These are phyloP conservation scores for Phytopythium ostracodes DNA, from an alignment of 352 stramenopile species.

Conservation along the genomic window DNA sequence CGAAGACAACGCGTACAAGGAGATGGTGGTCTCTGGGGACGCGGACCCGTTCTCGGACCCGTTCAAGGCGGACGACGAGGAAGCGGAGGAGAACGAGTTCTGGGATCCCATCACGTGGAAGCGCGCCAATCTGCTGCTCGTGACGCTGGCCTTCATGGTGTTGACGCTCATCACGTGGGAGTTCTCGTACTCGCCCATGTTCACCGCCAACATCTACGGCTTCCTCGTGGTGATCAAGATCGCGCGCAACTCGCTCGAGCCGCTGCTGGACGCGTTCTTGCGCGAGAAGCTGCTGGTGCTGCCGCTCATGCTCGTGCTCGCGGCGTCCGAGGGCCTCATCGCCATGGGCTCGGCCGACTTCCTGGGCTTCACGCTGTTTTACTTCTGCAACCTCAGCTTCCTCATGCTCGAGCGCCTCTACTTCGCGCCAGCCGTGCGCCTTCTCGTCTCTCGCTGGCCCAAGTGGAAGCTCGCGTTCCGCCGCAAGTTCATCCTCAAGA, in stretches of 20 bases:
- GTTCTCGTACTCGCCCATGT: constrained; percentile 94
- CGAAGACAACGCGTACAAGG: constrained; percentile 75
- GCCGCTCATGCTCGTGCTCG: constrained; percentile 89
- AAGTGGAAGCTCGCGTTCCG: constrained; percentile 90
- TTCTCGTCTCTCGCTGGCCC: constrained; percentile 80
- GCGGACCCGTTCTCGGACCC: constrained; percentile 23
- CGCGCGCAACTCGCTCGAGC: constrained; percentile 76
- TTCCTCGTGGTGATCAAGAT: constrained; percentile 92
- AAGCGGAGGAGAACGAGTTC: constrained; percentile 64
- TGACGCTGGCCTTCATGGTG: constrained; percentile 78
- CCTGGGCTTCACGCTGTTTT: constrained; percentile 93
- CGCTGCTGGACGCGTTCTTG: constrained; percentile 80
- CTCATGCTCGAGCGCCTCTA: constrained; percentile 94
- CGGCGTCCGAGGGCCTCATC: constrained; percentile 90
- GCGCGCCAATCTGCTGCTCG: constrained; percentile 87
- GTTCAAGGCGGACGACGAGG: constrained; percentile 52
- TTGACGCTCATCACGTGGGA: constrained; percentile 93
- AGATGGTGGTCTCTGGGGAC: constrained; percentile 36
- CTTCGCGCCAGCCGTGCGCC: constrained; percentile 83
- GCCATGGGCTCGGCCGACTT: constrained; percentile 95
- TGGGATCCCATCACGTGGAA: constrained; percentile 89
- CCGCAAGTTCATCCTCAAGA: constrained; percentile 65
- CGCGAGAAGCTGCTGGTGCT: constrained; percentile 90
- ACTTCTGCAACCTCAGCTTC: constrained; percentile 92
- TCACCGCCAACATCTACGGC: constrained; percentile 90